Percentiles rank a stretch among this genome's conserved stretches.
Conservation (phyloP, 805 yeast species). For the Candida namnaoensis region DNA sequence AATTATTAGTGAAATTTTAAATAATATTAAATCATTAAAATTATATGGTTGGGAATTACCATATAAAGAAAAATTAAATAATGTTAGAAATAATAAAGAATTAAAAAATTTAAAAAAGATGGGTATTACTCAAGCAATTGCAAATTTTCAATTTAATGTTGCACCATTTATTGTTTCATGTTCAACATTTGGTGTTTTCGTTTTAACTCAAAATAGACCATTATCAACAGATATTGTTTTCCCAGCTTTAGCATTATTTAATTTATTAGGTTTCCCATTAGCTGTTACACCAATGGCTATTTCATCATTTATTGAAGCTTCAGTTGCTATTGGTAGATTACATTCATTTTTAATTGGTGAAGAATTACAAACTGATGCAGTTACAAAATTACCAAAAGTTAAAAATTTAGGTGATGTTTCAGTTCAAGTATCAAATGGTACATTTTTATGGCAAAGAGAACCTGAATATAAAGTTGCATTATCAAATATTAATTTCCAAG, state of each 20-base stretch:
- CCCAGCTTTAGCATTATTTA: constrained; percentile 57
- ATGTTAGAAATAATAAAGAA: constrained; percentile 59
- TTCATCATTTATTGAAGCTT: constrained; percentile 48
- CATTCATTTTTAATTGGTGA: constrained; percentile 37
- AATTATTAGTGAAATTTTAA: constrained; percentile 77
- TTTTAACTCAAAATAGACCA: constrained; percentile 35
- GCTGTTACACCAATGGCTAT: constrained; percentile 49
- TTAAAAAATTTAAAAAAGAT: constrained; percentile 40
- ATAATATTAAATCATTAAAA: constrained; percentile 87
- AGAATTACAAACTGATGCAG: constrained; percentile 31
- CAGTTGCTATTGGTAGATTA: constrained; percentile 49
- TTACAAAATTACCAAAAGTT: constrained; percentile 18
- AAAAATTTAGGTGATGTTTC: constrained; percentile 16
- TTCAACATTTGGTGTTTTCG: constrained; percentile 48
- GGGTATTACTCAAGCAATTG: constrained; percentile 35
- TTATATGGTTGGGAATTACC: constrained; percentile 95
- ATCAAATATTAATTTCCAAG: constrained; percentile 34
- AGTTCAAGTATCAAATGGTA: constrained; percentile 37
- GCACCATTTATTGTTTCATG: constrained; percentile 61
- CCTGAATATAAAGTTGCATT: constrained; percentile 42
- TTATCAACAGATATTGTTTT: constrained; percentile 62
- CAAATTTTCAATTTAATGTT: constrained; percentile 51
- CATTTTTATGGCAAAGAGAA: constrained; percentile 44
- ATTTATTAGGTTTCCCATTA: constrained; percentile 50
- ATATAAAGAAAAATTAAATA: constrained; percentile 59